These are phyloP conservation scores for Blastobotrys peoriensis DNA, from an alignment of 805 yeast genomes.

Conservation along the genomic window DNA sequence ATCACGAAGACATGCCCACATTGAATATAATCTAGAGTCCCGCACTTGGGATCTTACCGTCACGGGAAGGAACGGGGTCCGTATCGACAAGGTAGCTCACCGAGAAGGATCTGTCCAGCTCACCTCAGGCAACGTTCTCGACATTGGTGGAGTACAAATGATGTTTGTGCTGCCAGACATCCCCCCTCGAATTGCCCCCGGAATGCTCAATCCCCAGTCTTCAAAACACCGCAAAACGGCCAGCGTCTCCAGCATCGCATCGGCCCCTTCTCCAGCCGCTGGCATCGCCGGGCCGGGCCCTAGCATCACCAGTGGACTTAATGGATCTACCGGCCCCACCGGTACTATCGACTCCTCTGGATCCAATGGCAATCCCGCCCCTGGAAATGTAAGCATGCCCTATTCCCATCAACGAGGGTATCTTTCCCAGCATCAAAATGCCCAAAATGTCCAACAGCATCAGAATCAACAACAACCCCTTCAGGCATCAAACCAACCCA, in stretches of 20 bases:
- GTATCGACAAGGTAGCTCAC: slow-evolving; percentile 64
- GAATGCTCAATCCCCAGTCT: slow-evolving; percentile 3
- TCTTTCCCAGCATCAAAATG: neutral
- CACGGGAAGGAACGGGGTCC: slow-evolving; percentile 87
- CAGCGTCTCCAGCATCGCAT: neutral
- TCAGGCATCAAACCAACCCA: too few relatives aligned
- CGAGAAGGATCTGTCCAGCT: slow-evolving; percentile 42
- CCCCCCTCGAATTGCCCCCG: slow-evolving; percentile 55
- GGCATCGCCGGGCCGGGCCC: neutral
- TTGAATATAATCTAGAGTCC: slow-evolving; percentile 64
- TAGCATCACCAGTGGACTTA: neutral
- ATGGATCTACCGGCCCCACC: neutral
- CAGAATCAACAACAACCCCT: slow-evolving; percentile 5
- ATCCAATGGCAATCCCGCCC: slow-evolving; percentile 1
- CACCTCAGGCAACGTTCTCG: slow-evolving; percentile 83
- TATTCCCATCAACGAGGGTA: neutral
- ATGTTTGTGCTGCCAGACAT: slow-evolving; percentile 96
- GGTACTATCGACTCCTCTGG: neutral
- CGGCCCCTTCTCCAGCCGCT: neutral
- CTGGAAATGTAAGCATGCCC: slow-evolving; percentile 5
- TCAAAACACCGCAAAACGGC: neutral
- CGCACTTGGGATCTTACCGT: slow-evolving; percentile 85
- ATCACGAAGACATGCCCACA: slow-evolving; percentile 81
- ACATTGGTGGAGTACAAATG: slow-evolving; percentile 97
- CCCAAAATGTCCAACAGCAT: neutral